These are phyloP conservation scores for Orbilia quercus DNA, from an alignment of 2,329 filamentous ascomycete species.

Conservation along the genomic window DNA sequence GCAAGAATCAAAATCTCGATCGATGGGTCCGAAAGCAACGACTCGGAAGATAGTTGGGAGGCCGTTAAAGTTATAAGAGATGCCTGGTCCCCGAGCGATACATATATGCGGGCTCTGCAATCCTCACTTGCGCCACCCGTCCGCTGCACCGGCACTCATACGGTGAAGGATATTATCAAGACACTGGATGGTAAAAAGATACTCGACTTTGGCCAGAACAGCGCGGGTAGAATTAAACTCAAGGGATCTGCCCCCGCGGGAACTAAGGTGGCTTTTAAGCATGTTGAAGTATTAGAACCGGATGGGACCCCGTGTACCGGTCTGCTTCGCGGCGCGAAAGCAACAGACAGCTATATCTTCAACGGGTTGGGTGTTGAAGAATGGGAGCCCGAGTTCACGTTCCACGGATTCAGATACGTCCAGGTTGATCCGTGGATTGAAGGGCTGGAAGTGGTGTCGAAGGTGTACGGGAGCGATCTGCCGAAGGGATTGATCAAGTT, in stretches of 20 bases:
- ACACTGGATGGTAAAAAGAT: slow-evolving; percentile 31
- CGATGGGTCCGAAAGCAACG: background rate
- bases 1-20: slow-evolving; percentile 25
- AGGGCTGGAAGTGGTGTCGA: slow-evolving; percentile 60
- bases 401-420: slow-evolving; percentile 69
- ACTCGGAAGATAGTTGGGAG: slow-evolving; percentile 14
- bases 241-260: slow-evolving; percentile 38
- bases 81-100: background rate
- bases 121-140: slow-evolving; percentile 22
- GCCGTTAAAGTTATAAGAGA: slow-evolving; percentile 33
- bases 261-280: slow-evolving; percentile 27
- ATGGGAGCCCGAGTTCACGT: slow-evolving; percentile 68
- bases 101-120: slow-evolving; percentile 22
- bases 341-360: slow-evolving; percentile 45
- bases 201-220: slow-evolving; percentile 50
- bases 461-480: slow-evolving; percentile 67
- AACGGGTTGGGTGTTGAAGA: slow-evolving; percentile 43
- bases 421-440: slow-evolving; percentile 66
- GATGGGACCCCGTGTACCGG: slow-evolving; percentile 37
- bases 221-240: slow-evolving; percentile 25
- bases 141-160: slow-evolving; percentile 26
- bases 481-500: slow-evolving; percentile 68
- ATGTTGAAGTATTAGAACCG: slow-evolving; percentile 38
- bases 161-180: slow-evolving; percentile 17
- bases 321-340: slow-evolving; percentile 43